Evolutionary conservation across 2,329 filamentous ascomycete species (phyloP), one percentile per base, ranked within the genome.

Genomic region (Diaporthe citriasiana): DNA sequence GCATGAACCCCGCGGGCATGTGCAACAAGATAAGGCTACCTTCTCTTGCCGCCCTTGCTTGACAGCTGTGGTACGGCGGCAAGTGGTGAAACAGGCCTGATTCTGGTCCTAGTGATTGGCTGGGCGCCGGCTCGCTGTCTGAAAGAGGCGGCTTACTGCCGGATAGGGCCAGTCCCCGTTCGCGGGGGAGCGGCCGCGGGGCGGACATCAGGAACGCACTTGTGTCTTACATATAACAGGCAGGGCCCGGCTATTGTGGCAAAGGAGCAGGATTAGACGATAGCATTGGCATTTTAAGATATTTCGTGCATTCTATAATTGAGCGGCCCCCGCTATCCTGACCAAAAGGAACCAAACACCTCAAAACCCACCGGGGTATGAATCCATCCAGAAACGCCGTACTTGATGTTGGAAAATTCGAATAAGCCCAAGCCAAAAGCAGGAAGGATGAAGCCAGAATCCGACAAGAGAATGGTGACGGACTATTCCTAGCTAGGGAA

Each of bases 401-500:
- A 68, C 63, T 53, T 53, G 9, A 19, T 30, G 15, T 22, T 27
- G 8, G 33, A 22, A 68, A 51, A 12, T 4, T 38, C 63, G 15
- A 68, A 45, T n/a, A n/a, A 53, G 12, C n/a, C 47, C 33, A 22
- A 33, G 33, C 63, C 63, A 66, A 66, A 27, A 12, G 19, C 25
- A 47, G 25, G 30, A 10, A 27, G 27, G 19, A 51, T 7, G 9
- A 38, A 19, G 22, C 30, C 30, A 38, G 12, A 2, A 27, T 5
- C 30, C 19, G 9, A 30, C 22, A 9, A 40, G 12, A 27, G 27
- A 40, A 33, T 40, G 10, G 4, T 56, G 19, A 22, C 59, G 7
- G 9, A 17, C 2, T 4, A 25, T 25, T 40, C 30, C 63, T 75
- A 80, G 22, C 78, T 81, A 17, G 79, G 80, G 65, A 83, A 83